phyloP scores from a whole-genome alignment of 2,329 filamentous ascomycete species.

The Exophiala mesophila region DNA sequence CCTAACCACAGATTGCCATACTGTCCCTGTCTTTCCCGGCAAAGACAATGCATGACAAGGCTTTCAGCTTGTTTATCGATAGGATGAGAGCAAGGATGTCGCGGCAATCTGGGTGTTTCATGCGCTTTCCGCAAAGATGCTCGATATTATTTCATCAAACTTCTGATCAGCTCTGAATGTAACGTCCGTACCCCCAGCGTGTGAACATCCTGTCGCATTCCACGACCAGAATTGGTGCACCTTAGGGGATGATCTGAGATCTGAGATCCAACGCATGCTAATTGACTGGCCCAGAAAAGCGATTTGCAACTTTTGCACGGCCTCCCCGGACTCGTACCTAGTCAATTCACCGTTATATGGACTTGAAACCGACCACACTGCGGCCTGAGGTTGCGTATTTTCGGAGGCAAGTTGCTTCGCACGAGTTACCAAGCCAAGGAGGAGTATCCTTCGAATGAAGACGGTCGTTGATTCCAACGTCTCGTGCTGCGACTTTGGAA shows the following conservation, averaged over 20 bases:
- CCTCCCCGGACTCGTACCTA: constrained; percentile 10
- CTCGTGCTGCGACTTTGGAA: constrained; percentile 11
- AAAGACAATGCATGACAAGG: too few species aligned
- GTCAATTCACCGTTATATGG: constrained; percentile 18
- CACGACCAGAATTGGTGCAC: constrained; percentile 14
- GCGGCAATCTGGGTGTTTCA: too few species aligned
- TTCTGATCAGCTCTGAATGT: constrained; percentile 1
- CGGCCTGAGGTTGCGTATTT: background rate
- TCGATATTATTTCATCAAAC: constrained; percentile 12
- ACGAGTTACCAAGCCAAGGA: constrained; percentile 15
- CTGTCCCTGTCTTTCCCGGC: too few species aligned
- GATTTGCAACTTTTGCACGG: constrained; percentile 13
- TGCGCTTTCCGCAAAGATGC: constrained; percentile 5
- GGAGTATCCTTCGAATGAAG: constrained; percentile 10
- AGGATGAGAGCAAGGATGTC: too few species aligned
- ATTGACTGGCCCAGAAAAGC: constrained; percentile 11
- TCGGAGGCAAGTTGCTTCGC: constrained; percentile 2
- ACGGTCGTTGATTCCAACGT: constrained; percentile 10
- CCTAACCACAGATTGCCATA: too few species aligned
- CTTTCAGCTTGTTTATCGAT: too few species aligned
- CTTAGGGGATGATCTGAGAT: background rate
- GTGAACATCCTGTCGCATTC: constrained; percentile 11
- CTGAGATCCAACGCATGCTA: constrained; percentile 5
- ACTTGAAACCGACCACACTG: constrained; percentile 11
- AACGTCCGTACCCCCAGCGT: constrained; percentile 8